Evolutionary conservation across 805 yeast species (phyloP).

Genomic region (Wickerhamiella azymoides): DNA sequence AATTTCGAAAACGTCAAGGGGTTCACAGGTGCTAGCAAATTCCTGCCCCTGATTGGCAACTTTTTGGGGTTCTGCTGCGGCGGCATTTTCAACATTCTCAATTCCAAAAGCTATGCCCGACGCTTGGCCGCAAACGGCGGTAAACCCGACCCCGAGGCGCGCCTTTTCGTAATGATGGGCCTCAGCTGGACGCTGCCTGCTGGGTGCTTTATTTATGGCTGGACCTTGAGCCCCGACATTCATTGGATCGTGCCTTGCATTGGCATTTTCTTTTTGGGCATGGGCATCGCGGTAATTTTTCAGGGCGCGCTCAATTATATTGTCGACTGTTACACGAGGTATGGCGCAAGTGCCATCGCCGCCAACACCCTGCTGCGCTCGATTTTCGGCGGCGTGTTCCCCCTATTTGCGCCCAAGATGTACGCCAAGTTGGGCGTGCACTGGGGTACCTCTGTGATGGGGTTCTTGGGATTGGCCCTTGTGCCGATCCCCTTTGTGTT

Average conservation of each 20-base stretch:
- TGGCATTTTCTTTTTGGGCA: conserved; percentile 38
- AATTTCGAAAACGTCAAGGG: conserved; percentile 24
- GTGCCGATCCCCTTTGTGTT: conserved; percentile 40
- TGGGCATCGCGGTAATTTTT: conserved; percentile 43
- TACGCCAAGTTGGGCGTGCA: conserved; percentile 35
- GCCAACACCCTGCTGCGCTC: conserved; percentile 48
- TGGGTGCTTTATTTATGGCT: conserved; percentile 48
- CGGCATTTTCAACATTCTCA: conserved; percentile 21
- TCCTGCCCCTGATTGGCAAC: conserved; percentile 25
- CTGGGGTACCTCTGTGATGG: conserved; percentile 43
- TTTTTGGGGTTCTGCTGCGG: conserved; percentile 26
- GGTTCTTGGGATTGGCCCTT: conserved; percentile 32
- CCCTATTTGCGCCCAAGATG: conserved; percentile 50
- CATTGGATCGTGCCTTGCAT: conserved; percentile 45
- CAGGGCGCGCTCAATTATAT: conserved; percentile 50
- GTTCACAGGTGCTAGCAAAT: conserved; percentile 24
- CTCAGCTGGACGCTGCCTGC: conserved; percentile 35
- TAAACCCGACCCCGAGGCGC: conserved; percentile 36
- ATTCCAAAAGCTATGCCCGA: conserved; percentile 20
- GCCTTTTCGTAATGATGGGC: conserved; percentile 41
- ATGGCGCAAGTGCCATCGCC: conserved; percentile 53
- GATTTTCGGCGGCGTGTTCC: conserved; percentile 45
- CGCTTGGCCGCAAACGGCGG: background rate
- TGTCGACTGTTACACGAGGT: conserved; percentile 45
- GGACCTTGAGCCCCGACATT: conserved; percentile 36